Evolutionary conservation across 352 stramenopile genomes (phyloP).

Genomic region (Globisporangium uncinulatum): DNA sequence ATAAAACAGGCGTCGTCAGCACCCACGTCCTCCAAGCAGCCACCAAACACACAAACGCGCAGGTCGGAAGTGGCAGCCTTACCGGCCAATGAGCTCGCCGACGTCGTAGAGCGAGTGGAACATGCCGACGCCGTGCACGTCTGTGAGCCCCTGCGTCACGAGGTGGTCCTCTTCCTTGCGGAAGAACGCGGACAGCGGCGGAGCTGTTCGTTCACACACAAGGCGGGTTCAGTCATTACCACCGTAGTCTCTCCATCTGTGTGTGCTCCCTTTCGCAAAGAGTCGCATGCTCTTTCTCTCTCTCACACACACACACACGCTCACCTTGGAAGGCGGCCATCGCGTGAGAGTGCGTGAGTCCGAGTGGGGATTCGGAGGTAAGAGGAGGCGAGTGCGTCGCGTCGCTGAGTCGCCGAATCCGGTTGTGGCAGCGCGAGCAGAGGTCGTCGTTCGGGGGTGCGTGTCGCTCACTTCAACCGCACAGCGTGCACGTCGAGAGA

Average conservation of each 20-base stretch:
- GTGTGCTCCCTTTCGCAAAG: too few species aligned
- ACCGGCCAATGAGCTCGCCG: slow-evolving; percentile 75
- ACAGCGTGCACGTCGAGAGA: neutral
- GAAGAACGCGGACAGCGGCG: slow-evolving; percentile 85
- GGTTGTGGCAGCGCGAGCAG: slow-evolving; percentile 3
- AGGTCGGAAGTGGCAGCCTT: neutral
- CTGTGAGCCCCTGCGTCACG: slow-evolving; percentile 78
- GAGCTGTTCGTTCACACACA: slow-evolving; percentile 26
- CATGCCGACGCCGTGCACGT: slow-evolving; percentile 77
- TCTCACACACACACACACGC: neutral
- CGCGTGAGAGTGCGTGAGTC: neutral
- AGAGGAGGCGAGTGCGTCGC: neutral
- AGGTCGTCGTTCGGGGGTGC: neutral
- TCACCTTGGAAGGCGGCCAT: slow-evolving; percentile 62
- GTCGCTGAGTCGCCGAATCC: slow-evolving; percentile 4
- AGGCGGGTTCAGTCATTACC: neutral
- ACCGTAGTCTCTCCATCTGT: neutral
- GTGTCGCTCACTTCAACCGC: slow-evolving; percentile 4
- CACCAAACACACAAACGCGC: neutral
- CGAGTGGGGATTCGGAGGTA: too few species aligned
- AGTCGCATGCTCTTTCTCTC: neutral
- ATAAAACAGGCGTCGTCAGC: slow-evolving; percentile 3
- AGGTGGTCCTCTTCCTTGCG: slow-evolving; percentile 80
- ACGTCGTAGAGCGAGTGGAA: slow-evolving; percentile 89
- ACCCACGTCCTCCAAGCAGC: neutral